phyloP scores from a whole-genome alignment of 257 asterid genomes.

The Solanum piurae region DNA sequence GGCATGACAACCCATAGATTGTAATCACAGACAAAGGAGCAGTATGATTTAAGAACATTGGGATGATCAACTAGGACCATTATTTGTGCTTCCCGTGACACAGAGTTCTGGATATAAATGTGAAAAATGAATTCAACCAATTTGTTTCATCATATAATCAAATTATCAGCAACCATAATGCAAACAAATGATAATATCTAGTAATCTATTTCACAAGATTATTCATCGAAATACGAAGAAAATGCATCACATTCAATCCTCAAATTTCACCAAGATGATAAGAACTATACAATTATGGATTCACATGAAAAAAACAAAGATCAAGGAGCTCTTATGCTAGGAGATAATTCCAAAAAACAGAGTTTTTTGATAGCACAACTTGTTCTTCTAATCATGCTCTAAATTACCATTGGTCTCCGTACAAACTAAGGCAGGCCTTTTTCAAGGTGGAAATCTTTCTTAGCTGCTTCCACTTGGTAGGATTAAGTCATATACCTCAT shows the following conservation, averaged over 20 bases:
- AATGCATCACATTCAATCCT: not conserved
- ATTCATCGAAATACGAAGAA: not conserved
- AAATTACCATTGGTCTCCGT: not conserved
- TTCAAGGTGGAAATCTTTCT: not conserved
- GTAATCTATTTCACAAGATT: not conserved
- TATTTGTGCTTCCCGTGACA: slow-evolving; percentile 77
- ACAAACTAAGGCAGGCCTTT: not conserved
- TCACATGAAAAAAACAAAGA: not conserved
- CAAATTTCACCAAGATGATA: not conserved
- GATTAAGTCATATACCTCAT: not conserved
- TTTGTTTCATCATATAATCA: not conserved
- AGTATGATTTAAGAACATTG: slow-evolving; percentile 57
- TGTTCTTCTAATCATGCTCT: not conserved
- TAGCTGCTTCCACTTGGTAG: not conserved
- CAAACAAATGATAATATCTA: not conserved
- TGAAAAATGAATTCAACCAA: not conserved
- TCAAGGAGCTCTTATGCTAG: not conserved
- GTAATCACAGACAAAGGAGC: slow-evolving; percentile 71
- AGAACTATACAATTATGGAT: not conserved
- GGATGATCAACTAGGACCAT: slow-evolving; percentile 69
- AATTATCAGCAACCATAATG: not conserved
- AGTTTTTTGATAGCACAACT: not conserved
- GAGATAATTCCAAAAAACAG: not conserved
- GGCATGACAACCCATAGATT: slow-evolving; percentile 93
- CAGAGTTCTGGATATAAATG: slow-evolving; percentile 41